These are phyloP conservation scores for Pelargonium citronellum DNA, from an alignment of 441 rosid genomes.

Conservation along the genomic window DNA sequence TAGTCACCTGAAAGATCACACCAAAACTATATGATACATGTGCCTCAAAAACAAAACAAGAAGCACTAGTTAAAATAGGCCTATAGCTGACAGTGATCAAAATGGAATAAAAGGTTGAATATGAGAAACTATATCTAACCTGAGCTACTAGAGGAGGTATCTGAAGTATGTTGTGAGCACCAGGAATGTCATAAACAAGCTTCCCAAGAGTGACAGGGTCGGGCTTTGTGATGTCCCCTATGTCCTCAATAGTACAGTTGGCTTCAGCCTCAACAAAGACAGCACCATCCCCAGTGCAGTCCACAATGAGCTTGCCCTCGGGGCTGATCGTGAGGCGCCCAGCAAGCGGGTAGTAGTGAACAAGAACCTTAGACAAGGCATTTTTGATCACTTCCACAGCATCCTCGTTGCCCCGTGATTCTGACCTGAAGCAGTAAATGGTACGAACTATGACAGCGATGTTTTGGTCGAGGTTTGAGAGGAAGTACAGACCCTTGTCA, in stretches of 20 bases:
- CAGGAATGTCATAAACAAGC: conserved; percentile 64
- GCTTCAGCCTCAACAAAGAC: conserved; percentile 85
- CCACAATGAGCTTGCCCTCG: conserved; percentile 67
- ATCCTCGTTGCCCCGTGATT: conserved; percentile 53
- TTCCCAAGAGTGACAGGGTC: conserved; percentile 67
- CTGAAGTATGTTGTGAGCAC: conserved; percentile 63
- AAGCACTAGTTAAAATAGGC: no score
- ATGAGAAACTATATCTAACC: conserved; percentile 36
- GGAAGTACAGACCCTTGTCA: conserved; percentile 60
- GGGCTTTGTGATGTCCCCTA: conserved; percentile 54
- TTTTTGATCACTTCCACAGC: conserved; percentile 48
- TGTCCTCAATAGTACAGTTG: conserved; percentile 40
- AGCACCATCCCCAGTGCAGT: conserved; percentile 77
- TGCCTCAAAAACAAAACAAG: no score
- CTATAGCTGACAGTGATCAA: no score
- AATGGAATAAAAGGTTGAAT: not conserved
- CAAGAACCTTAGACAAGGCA: conserved; percentile 64
- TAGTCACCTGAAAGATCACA: conserved; percentile 51
- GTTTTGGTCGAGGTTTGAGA: conserved; percentile 82
- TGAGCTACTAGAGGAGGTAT: conserved; percentile 71
- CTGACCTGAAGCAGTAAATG: conserved; percentile 66
- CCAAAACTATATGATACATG: not conserved
- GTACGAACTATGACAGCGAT: conserved; percentile 66
- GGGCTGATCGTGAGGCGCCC: conserved; percentile 67
- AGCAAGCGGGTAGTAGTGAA: conserved; percentile 66